Evolutionary conservation across 2,329 filamentous ascomycete species (phyloP).

Genomic region (Fusarium transvaalense): DNA sequence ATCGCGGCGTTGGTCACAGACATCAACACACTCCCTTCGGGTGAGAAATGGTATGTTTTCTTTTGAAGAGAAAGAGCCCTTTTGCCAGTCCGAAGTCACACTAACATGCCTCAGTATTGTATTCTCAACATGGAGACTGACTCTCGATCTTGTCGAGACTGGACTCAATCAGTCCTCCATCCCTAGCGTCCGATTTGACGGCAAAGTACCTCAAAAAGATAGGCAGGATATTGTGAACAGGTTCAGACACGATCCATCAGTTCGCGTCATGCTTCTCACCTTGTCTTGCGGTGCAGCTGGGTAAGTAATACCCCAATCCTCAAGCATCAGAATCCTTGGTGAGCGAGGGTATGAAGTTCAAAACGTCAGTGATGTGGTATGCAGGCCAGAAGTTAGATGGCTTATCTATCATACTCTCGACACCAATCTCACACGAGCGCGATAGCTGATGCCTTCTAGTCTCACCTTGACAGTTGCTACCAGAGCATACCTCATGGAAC

Average conservation of each 20-base stretch:
- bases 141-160: conserved; percentile 59
- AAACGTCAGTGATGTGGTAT: background rate
- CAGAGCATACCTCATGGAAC: conserved; percentile 63
- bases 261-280: conserved; percentile 62
- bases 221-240: conserved; percentile 55
- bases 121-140: conserved; percentile 65
- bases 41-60: conserved; percentile 51
- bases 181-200: conserved; percentile 59
- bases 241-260: conserved; percentile 55
- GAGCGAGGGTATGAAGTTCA: background rate
- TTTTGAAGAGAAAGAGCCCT: fast-evolving
- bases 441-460: conserved; percentile 41
- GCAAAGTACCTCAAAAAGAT: conserved; percentile 58
- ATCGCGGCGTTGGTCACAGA: conserved; percentile 52
- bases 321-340: background rate
- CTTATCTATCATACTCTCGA: background rate
- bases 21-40: conserved; percentile 43
- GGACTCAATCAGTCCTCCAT: conserved; percentile 55
- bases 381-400: background rate
- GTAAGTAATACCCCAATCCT: conserved; percentile 48
- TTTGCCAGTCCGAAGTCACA: background rate
- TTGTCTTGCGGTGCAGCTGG: conserved; percentile 66
- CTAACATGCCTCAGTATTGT: conserved; percentile 56
- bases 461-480: conserved; percentile 62
- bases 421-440: background rate